phyloP scores from a whole-genome alignment of 148 eudicot genomes.

The Euryodendron excelsum region DNA sequence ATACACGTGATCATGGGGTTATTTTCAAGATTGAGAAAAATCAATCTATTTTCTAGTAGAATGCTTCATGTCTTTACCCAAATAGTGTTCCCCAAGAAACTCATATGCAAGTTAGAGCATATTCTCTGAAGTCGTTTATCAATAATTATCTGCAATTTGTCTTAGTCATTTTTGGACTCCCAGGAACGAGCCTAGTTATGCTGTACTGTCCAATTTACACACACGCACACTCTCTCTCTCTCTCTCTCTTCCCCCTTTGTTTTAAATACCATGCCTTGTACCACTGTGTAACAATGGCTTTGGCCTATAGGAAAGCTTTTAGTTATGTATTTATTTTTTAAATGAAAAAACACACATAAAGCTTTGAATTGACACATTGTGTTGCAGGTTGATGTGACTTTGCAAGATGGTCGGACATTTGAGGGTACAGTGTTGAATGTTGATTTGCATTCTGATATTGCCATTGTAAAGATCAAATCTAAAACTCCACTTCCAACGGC shows the following conservation, averaged over 20 bases:
- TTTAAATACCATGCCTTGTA: not conserved
- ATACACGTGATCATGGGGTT: not conserved
- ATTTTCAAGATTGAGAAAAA: not conserved
- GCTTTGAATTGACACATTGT: not conserved
- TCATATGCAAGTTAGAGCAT: not conserved
- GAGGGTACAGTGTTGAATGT: slow-evolving; percentile 90
- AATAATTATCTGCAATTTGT: not conserved
- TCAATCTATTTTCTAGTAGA: too few species aligned
- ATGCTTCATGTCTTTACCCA: not conserved
- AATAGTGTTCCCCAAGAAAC: not conserved
- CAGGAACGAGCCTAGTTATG: not conserved
- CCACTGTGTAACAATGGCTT: not conserved
- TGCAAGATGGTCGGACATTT: slow-evolving; percentile 92
- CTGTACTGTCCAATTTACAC: not conserved
- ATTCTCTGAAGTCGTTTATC: not conserved
- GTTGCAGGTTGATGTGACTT: slow-evolving; percentile 85
- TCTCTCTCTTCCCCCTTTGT: not conserved
- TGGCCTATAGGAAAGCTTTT: not conserved
- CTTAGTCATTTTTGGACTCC: not conserved
- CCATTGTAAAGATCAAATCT: slow-evolving; percentile 76
- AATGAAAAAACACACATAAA: not conserved
- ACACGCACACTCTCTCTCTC: too few species aligned
- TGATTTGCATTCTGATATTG: slow-evolving; percentile 92
- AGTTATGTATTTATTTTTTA: not conserved
- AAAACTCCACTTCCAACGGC: slow-evolving; percentile 88